Percentiles rank a stretch among this genome's conserved stretches.
These are phyloP conservation scores for Jacaranda copaia DNA, from an alignment of 257 asterid genomes.

Conservation along the genomic window DNA sequence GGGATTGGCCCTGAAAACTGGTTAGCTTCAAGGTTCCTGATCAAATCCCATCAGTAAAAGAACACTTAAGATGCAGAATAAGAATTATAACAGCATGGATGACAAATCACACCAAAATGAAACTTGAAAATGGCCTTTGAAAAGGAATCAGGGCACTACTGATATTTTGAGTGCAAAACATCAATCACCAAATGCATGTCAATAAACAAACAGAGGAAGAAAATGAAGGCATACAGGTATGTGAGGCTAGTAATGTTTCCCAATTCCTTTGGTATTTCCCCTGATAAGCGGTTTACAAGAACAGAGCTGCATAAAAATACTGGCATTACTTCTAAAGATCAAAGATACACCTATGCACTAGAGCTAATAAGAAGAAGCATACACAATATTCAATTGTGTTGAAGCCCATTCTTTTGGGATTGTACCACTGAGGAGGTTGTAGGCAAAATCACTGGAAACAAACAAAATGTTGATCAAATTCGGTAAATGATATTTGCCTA, in stretches of 20 bases:
- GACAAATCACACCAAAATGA: too few relatives aligned
- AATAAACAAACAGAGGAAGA: not conserved
- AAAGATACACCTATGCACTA: conserved; percentile 12
- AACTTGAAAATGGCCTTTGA: too few relatives aligned
- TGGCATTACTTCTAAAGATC: conserved; percentile 26
- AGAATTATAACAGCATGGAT: too few relatives aligned
- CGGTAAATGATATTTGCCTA: conserved; percentile 17
- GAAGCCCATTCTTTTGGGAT: conserved; percentile 82
- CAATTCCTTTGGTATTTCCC: conserved; percentile 74
- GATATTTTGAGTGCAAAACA: too few relatives aligned
- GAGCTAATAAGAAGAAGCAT: conserved; percentile 34
- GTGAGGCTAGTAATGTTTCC: conserved; percentile 78
- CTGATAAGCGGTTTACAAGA: conserved; percentile 79
- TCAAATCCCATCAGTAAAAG: conserved; percentile 34
- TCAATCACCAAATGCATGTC: not conserved
- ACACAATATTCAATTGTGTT: conserved; percentile 59
- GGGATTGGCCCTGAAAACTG: conserved; percentile 74
- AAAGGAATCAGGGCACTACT: too few relatives aligned
- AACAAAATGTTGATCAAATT: conserved; percentile 27
- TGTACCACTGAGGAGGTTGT: conserved; percentile 69
- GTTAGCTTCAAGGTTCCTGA: conserved; percentile 86
- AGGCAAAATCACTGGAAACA: conserved; percentile 74
- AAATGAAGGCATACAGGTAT: conserved; percentile 65
- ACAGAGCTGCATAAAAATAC: conserved; percentile 65
- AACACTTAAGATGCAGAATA: not conserved